A percentile compares a stretch with the other conserved stretches of the same genome.
These are phyloP conservation scores for Castanea crenata DNA, from an alignment of 306 rosid genomes.

Conservation along the genomic window DNA sequence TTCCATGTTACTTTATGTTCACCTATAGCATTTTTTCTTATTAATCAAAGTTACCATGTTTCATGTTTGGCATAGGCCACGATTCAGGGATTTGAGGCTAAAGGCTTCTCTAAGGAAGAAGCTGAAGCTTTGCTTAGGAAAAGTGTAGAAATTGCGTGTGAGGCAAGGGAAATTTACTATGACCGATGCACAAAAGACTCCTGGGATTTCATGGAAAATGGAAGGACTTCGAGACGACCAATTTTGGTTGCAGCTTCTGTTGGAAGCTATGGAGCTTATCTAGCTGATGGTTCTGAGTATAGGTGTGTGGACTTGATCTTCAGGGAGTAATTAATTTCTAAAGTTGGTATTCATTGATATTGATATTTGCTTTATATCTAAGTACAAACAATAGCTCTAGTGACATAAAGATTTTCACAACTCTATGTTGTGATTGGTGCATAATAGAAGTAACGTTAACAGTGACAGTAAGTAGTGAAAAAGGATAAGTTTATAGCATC, in stretches of 20 bases:
- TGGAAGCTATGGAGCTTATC: slow-evolving; percentile 91
- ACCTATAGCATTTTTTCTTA: not conserved
- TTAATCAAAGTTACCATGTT: not conserved
- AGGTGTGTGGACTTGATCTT: slow-evolving; percentile 19
- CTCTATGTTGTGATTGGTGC: too few relatives aligned
- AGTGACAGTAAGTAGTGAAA: too few relatives aligned
- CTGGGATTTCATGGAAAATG: slow-evolving; percentile 41
- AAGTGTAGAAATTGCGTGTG: slow-evolving; percentile 77
- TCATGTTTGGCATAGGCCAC: slow-evolving; percentile 58
- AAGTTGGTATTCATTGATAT: not conserved
- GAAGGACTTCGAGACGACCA: slow-evolving; percentile 37
- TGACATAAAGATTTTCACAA: too few relatives aligned
- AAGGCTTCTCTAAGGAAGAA: slow-evolving; percentile 71
- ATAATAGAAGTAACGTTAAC: too few relatives aligned
- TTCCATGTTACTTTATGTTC: not conserved
- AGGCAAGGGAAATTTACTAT: slow-evolving; percentile 68
- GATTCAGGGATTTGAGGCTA: slow-evolving; percentile 83
- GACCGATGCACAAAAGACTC: slow-evolving; percentile 57
- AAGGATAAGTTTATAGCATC: too few relatives aligned
- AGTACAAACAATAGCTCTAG: not conserved
- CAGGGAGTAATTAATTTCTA: not conserved
- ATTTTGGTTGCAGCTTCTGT: slow-evolving; percentile 84
- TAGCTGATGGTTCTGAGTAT: slow-evolving; percentile 77
- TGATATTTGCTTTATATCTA: not conserved
- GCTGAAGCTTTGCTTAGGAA: slow-evolving; percentile 57